phyloP scores from a whole-genome alignment of 768 basidiomycete genomes.

The Leucosporidium scottii region DNA sequence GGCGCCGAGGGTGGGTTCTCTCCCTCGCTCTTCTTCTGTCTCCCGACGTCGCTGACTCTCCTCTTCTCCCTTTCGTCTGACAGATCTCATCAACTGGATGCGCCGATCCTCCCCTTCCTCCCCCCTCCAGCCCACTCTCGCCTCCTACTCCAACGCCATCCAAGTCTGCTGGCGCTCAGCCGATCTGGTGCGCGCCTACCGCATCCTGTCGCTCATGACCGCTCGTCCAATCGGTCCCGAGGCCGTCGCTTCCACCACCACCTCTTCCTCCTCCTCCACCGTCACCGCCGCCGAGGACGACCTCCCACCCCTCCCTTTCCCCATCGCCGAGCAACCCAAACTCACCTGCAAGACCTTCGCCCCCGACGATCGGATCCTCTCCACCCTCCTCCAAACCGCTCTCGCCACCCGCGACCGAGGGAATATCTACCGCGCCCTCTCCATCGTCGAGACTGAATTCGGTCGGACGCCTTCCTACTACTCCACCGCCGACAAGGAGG shows the following conservation, averaged over 20 bases:
- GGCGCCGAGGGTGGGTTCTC: conserved; percentile 15
- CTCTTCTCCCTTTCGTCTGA: not conserved
- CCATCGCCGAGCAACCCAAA: not conserved
- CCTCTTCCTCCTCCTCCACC: not conserved
- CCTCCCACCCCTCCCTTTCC: not conserved
- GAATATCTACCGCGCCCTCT: not conserved
- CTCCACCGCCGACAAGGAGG: not conserved
- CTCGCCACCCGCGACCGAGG: conserved; percentile 6
- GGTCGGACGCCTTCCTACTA: not conserved
- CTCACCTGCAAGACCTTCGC: not conserved
- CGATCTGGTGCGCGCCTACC: not conserved
- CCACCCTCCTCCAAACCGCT: conserved; percentile 3
- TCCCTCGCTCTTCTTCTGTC: not conserved
- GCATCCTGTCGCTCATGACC: not conserved
- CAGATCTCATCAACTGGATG: conserved; percentile 4
- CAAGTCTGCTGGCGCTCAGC: conserved; percentile 7
- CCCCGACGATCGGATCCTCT: not conserved
- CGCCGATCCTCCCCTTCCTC: not conserved
- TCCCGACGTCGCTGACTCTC: not conserved
- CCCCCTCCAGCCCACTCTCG: not conserved
- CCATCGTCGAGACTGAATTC: not conserved
- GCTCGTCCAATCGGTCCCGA: not conserved
- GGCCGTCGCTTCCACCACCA: not conserved
- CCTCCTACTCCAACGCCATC: not conserved
- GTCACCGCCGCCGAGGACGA: not conserved